phyloP scores from a whole-genome alignment of 108 stramenopile genomes.

The Cylindrotheca closterium region DNA sequence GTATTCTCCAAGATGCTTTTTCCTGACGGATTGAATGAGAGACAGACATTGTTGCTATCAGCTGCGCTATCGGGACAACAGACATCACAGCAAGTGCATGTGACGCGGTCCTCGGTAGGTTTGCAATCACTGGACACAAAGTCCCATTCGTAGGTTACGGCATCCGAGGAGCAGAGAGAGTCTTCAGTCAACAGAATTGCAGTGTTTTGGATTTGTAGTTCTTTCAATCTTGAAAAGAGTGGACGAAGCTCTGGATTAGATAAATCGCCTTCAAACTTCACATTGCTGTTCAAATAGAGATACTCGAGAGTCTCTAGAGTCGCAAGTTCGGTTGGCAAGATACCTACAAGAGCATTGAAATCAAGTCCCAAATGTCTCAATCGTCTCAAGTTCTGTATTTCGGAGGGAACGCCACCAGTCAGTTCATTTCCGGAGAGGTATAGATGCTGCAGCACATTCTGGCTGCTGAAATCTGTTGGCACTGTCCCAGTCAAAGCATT shows the following conservation, averaged over 20 bases:
- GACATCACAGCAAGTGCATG: background rate
- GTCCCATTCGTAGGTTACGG: background rate
- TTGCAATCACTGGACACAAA: background rate
- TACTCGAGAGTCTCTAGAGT: background rate
- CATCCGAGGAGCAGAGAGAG: background rate
- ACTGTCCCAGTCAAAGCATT: slow-evolving; percentile 40
- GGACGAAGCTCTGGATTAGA: background rate
- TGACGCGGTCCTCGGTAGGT: background rate
- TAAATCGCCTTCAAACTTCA: background rate
- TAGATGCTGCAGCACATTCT: background rate
- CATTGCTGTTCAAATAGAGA: background rate
- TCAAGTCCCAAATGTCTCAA: background rate
- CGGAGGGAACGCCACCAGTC: background rate
- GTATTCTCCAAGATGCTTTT: no score
- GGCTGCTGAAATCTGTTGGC: slow-evolving; percentile 28
- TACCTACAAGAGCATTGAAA: background rate
- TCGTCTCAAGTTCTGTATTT: background rate
- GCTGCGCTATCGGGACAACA: background rate
- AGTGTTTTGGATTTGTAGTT: background rate
- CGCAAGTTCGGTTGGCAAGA: background rate
- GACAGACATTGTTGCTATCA: background rate
- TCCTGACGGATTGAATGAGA: background rate
- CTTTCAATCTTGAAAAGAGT: background rate
- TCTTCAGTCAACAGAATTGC: background rate
- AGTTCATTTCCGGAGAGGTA: background rate